phyloP scores from a whole-genome alignment of 176 grass and related monocot genomes.

The Aegilops bicornis region DNA sequence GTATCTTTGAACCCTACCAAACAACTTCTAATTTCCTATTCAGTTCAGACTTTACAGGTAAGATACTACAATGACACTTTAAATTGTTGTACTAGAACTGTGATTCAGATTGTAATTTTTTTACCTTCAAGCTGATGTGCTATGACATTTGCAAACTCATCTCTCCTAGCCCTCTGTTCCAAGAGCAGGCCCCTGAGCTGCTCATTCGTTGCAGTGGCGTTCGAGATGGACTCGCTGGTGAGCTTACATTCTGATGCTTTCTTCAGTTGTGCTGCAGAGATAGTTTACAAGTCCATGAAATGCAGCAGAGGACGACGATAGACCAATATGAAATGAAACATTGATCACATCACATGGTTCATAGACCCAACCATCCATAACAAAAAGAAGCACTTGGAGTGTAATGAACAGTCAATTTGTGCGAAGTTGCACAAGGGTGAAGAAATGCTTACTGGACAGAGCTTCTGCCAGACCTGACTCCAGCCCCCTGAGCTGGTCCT shows the following conservation, averaged over 20 bases:
- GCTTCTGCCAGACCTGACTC: slow-evolving; percentile 41
- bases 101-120: neutral
- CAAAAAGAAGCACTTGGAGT: neutral
- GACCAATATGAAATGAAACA: neutral
- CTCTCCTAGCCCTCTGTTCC: slow-evolving; percentile 51
- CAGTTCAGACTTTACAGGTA: neutral
- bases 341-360: too few relatives aligned
- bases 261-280: slow-evolving; percentile 42
- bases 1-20: neutral
- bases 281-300: neutral
- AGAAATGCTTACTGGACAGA: slow-evolving; percentile 37
- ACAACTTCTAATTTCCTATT: neutral
- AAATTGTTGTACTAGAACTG: neutral
- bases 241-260: slow-evolving; percentile 43
- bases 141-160: slow-evolving; percentile 47
- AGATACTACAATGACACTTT: neutral
- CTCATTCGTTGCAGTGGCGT: slow-evolving; percentile 45
- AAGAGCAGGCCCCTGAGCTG: slow-evolving; percentile 50
- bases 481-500: slow-evolving; percentile 53
- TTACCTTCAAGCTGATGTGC: slow-evolving; percentile 56
- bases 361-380: too few relatives aligned
- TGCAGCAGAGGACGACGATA: neutral
- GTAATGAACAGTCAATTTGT: too few relatives aligned
- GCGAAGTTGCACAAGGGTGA: too few relatives aligned
- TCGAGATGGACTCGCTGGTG: slow-evolving; percentile 45